Evolutionary conservation across 345 rosid species (phyloP).

Genomic region (Fremontodendron californicum): DNA sequence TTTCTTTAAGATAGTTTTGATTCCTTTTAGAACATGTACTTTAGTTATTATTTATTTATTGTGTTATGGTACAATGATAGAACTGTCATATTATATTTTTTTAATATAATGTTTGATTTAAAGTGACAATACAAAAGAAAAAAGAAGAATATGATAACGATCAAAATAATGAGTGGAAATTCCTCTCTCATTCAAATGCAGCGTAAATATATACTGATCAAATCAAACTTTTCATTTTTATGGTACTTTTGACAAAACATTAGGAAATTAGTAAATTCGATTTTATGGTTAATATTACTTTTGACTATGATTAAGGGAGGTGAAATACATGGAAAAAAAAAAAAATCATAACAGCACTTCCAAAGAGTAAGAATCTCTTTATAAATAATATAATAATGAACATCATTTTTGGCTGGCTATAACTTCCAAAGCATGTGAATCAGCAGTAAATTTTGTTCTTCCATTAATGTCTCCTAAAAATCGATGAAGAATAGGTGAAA

Average conservation of each 20-base stretch:
- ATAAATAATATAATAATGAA: background rate
- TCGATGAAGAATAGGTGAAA: background rate
- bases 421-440: slow-evolving; percentile 2
- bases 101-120: background rate
- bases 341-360: background rate
- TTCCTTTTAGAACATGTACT: no score
- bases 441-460: slow-evolving; percentile 2
- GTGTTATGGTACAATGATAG: no score
- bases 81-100: background rate
- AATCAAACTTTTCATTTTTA: no score
- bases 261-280: no score
- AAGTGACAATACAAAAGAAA: background rate
- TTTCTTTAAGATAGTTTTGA: no score
- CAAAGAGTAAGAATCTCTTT: background rate
- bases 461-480: background rate
- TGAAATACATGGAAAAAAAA: background rate
- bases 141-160: background rate
- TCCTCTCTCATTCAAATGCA: background rate
- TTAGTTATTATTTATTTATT: no score
- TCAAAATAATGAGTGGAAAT: background rate
- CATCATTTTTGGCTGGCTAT: background rate
- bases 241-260: no score
- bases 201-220: background rate
- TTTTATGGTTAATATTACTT: background rate
- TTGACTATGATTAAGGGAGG: background rate